Base-by-base conservation (phyloP, 2,329 filamentous ascomycete species). In the Cladosporium austrohemisphaericum region DNA sequence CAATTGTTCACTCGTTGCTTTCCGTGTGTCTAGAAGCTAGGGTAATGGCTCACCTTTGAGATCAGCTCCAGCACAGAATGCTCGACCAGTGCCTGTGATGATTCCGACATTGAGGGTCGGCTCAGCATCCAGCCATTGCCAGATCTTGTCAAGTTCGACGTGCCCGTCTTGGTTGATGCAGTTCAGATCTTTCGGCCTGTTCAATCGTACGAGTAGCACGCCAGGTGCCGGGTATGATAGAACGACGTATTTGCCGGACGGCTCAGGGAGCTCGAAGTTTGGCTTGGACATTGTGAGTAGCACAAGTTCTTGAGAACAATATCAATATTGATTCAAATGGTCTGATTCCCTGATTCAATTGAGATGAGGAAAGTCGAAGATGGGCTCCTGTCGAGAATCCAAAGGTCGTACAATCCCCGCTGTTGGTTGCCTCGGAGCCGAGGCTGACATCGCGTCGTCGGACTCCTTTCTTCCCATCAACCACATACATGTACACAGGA, bases 41-140 rank as follows among this genome's bases (percentile, higher is more conserved):
- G 23, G 25, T 18, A 13, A 22, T 23, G 6, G 37, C 54, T 41
- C 56, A 65, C 63, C 65, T 56, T 67, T 65, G 33, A 68, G 50
- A 56, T 68, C 65, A 16, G 65, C 64, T 14, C 65, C 65, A 18
- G 65, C 65, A 49, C 64, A 67, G 41, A 68, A 68, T 1, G 65
- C 65, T 23, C 63, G 29, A 1, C 65, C 65, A 8, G 56, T 65
- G 16, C 65, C 65, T 10, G 65, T 68, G 31, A 68, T 56, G 33
- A 68, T 63, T 13, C 60, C 64, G 0, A 64, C 63, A 13, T 52
- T 52, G 18, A 65, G 54, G 3, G 54, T 52, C 2, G 64, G 63
- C 53, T 68, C 64, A 11, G 43, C 50, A 50, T 68, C 65, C 10
- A 66, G 49, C 65, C 63, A 66, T 18, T 52, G 36, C 59, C 62